These are phyloP conservation scores for Globisporangium spiculum DNA, from an alignment of 352 stramenopile genomes.

Conservation along the genomic window DNA sequence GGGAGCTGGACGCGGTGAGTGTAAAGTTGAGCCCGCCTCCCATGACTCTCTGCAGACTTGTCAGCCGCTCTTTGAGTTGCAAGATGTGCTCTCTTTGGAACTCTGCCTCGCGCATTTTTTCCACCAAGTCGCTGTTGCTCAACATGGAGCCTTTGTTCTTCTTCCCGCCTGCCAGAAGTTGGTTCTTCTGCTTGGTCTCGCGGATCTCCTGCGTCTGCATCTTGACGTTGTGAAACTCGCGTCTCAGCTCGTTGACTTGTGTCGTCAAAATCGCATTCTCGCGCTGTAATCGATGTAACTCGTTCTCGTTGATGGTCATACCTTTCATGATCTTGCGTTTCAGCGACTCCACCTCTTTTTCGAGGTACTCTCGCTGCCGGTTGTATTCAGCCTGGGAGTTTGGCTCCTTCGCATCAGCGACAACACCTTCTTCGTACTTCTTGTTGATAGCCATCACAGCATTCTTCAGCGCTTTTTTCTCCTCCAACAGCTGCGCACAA, in stretches of 20 bases:
- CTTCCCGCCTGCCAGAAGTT: slow-evolving; percentile 15
- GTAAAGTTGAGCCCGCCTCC: slow-evolving; percentile 57
- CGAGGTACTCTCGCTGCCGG: slow-evolving; percentile 90
- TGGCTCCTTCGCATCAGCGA: slow-evolving; percentile 76
- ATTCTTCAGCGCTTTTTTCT: slow-evolving; percentile 77
- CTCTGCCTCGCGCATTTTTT: slow-evolving; percentile 63
- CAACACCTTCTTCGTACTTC: slow-evolving; percentile 78
- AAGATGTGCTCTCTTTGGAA: slow-evolving; percentile 71
- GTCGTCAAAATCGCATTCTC: slow-evolving; percentile 81
- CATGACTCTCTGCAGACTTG: slow-evolving; percentile 59
- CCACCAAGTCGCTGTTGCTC: slow-evolving; percentile 27
- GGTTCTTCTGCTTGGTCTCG: slow-evolving; percentile 37
- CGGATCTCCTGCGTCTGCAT: slow-evolving; percentile 69
- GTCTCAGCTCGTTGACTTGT: slow-evolving; percentile 80
- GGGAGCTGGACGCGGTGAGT: slow-evolving; percentile 34
- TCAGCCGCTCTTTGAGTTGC: slow-evolving; percentile 65
- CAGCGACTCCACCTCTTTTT: slow-evolving; percentile 88
- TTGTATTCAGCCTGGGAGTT: slow-evolving; percentile 91
- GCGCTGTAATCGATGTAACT: slow-evolving; percentile 74
- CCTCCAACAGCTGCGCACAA: slow-evolving; percentile 71
- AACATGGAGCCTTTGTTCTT: slow-evolving; percentile 17
- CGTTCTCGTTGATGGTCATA: slow-evolving; percentile 80
- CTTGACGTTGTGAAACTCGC: slow-evolving; percentile 77
- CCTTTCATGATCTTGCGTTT: slow-evolving; percentile 90
- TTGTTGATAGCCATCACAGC: slow-evolving; percentile 83